phyloP scores from a whole-genome alignment of 2,329 filamentous ascomycete genomes.

The Beauveria medogensis region DNA sequence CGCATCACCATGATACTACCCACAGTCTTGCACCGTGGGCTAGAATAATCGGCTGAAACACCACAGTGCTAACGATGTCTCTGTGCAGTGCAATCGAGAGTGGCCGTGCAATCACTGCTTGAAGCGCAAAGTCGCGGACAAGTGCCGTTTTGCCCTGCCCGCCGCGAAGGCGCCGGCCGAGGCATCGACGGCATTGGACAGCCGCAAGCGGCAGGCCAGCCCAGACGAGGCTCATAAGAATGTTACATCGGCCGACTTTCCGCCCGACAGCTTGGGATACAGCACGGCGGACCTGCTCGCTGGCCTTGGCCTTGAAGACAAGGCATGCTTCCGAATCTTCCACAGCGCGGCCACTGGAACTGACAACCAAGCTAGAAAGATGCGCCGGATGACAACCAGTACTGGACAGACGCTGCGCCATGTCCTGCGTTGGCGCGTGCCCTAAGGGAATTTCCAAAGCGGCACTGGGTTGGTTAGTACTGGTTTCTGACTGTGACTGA shows the following conservation, averaged over 20 bases:
- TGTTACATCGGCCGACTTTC: not conserved
- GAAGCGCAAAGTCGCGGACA: slow-evolving; percentile 30
- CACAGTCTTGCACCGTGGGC: not conserved
- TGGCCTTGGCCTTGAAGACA: slow-evolving; percentile 2
- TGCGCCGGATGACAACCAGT: slow-evolving; percentile 13
- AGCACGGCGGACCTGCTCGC: slow-evolving; percentile 2
- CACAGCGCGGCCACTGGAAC: not conserved
- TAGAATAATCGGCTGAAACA: not conserved
- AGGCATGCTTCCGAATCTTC: not conserved
- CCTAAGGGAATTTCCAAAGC: slow-evolving; percentile 24
- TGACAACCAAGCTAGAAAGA: slow-evolving; percentile 12
- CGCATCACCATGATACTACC: not conserved
- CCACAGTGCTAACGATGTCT: slow-evolving; percentile 7
- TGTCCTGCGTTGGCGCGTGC: slow-evolving; percentile 25
- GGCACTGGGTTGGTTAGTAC: slow-evolving; percentile 25
- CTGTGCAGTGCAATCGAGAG: slow-evolving; percentile 28
- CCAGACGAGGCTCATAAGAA: slow-evolving; percentile 10
- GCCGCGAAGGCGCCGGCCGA: slow-evolving; percentile 14
- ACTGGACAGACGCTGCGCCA: slow-evolving; percentile 13
- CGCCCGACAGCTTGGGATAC: not conserved
- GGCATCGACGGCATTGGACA: not conserved
- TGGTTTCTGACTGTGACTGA: too few species aligned
- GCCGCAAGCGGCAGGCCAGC: slow-evolving; percentile 12
- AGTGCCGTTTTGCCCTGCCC: slow-evolving; percentile 24
- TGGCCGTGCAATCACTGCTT: slow-evolving; percentile 33